These are phyloP conservation scores for Hemisphaericaspora xylanilytica DNA, from an alignment of 1,139 yeast genomes.

Conservation along the genomic window DNA sequence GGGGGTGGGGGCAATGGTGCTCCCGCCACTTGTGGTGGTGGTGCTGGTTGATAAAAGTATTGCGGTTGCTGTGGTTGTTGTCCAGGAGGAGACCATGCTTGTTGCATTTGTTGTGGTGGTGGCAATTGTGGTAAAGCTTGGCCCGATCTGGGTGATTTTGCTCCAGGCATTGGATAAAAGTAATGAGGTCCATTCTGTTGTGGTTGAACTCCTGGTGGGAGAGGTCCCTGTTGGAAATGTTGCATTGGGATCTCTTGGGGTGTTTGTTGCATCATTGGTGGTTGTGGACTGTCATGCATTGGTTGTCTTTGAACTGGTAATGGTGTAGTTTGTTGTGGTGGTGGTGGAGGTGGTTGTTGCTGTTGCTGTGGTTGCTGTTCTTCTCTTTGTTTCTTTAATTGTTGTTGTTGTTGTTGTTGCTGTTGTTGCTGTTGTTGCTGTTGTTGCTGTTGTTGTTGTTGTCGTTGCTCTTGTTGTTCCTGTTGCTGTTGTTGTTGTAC, in stretches of 20 bases:
- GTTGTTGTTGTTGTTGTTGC: constrained; percentile 8
- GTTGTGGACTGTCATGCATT: constrained; percentile 9
- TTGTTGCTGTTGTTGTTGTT: constrained; percentile 9
- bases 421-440: constrained; percentile 11
- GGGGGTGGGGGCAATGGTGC: too few species aligned
- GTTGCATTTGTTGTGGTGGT: constrained; percentile 23
- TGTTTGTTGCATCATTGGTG: constrained; percentile 11
- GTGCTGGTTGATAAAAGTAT: constrained; percentile 19
- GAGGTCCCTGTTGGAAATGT: constrained; percentile 11
- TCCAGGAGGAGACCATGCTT: constrained; percentile 22
- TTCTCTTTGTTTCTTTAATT: constrained; percentile 11
- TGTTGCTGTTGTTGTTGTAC: constrained; percentile 11
- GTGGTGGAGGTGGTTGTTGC: too few species aligned
- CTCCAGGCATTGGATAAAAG: constrained; percentile 20
- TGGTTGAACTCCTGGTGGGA: constrained; percentile 12
- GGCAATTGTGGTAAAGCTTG: constrained; percentile 19
- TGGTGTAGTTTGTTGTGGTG: constrained; percentile 8
- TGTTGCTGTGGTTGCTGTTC: constrained; percentile 8
- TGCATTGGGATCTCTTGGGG: constrained; percentile 16
- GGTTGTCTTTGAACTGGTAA: constrained; percentile 15
- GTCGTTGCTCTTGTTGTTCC: constrained; percentile 9
- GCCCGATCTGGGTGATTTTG: constrained; percentile 23
- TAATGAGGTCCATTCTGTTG: constrained; percentile 12
- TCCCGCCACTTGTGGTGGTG: too few species aligned
- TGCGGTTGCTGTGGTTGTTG: constrained; percentile 25